These are phyloP conservation scores for Gorgonomyces haynaldii DNA, from an alignment of 192 early-diverging fungal genomes.

Conservation along the genomic window DNA sequence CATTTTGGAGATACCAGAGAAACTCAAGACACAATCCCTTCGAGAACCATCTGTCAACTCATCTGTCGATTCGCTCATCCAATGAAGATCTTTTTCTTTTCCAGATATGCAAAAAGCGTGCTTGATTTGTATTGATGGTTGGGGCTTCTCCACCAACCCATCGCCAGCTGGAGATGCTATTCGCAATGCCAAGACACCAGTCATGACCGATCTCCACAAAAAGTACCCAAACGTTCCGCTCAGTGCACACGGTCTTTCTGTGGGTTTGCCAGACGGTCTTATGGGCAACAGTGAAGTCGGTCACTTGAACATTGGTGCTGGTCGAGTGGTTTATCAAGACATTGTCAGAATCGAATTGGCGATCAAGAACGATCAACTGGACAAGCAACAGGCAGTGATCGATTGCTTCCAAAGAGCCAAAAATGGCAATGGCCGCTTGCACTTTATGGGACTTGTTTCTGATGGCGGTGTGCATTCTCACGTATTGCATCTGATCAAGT, in stretches of 20 bases:
- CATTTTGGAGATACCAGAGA: conserved; percentile 52
- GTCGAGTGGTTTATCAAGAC: conserved; percentile 98
- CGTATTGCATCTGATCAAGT: conserved; percentile 75
- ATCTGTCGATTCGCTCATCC: too few relatives aligned
- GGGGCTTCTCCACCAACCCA: conserved; percentile 71
- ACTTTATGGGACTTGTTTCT: conserved; percentile 87
- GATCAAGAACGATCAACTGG: conserved; percentile 76
- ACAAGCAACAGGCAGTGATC: conserved; percentile 57
- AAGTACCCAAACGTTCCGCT: conserved; percentile 65
- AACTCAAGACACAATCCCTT: too few relatives aligned
- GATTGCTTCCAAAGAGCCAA: conserved; percentile 79
- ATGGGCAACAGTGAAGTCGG: conserved; percentile 99
- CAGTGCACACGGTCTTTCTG: conserved; percentile 86
- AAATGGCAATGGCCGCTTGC: conserved; percentile 72
- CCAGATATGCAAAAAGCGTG: conserved; percentile 62
- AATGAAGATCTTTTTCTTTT: too few relatives aligned
- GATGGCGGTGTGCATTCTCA: conserved; percentile 99
- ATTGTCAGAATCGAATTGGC: conserved; percentile 96
- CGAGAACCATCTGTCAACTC: too few relatives aligned
- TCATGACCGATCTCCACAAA: conserved; percentile 73
- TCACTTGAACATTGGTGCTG: conserved; percentile 99
- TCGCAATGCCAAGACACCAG: conserved; percentile 80
- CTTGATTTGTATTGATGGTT: conserved; percentile 94
- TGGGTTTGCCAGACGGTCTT: conserved; percentile 95
- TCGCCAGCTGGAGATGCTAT: conserved; percentile 82